These are phyloP conservation scores for Arctium lappa DNA, from an alignment of 129 eudicot genomes.

Conservation along the genomic window DNA sequence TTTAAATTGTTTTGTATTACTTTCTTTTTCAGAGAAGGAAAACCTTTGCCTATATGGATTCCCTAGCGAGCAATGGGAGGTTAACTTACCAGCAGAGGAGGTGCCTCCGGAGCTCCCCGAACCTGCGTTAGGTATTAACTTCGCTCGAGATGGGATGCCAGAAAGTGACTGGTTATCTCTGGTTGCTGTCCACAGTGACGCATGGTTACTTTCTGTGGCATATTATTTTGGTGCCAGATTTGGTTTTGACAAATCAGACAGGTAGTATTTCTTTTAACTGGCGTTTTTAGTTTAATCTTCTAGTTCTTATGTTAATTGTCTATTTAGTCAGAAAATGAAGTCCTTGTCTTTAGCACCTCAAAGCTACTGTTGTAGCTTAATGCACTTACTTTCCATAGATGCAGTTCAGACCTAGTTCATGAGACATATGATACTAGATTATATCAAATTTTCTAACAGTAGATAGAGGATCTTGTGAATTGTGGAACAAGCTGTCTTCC, in stretches of 20 bases:
- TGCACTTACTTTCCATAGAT: not conserved
- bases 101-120: conserved; percentile 98
- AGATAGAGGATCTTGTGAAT: not conserved
- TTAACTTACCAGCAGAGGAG: conserved; percentile 91
- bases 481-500: not conserved
- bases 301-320: not conserved
- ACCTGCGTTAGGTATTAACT: conserved; percentile 94
- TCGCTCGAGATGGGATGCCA: conserved; percentile 98
- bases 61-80: conserved; percentile 91
- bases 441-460: not conserved
- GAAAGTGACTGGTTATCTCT: conserved; percentile 91
- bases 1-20: not conserved
- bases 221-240: conserved; percentile 91
- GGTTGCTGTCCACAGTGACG: conserved; percentile 93
- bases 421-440: not conserved
- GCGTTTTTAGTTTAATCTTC: not conserved
- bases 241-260: conserved; percentile 86
- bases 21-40: conserved; percentile 70
- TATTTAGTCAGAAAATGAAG: not conserved
- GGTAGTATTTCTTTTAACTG: conserved; percentile 34
- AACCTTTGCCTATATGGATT: conserved; percentile 88
- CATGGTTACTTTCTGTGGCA: conserved; percentile 90
- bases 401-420: not conserved
- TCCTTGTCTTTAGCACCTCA: not conserved
- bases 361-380: not conserved